Evolutionary conservation across 768 basidiomycete genomes (phyloP), one percentile per base, ranked within the genome.

Genomic region (Suillus cothurnatus): DNA sequence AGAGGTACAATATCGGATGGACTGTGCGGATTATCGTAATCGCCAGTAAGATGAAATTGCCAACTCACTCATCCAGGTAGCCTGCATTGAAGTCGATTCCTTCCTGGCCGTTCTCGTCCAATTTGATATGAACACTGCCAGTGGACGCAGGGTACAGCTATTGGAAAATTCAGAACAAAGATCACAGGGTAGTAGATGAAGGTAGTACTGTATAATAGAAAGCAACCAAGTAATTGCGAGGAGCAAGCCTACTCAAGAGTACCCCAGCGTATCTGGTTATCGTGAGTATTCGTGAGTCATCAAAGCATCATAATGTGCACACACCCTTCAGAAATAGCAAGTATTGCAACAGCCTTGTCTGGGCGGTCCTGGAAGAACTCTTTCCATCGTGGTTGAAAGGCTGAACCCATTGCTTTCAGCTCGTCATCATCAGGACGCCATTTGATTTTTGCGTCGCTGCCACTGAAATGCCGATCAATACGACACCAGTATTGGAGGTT

Each of bases 71-170:
- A 57, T 79, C 74, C 21, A 86, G 76, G 70, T 77, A 86, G 26
- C 81, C 81, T 17, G 84, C 71, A 55, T 83, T 78, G 69, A 87
- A 86, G 45, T 74, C 71, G 17, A 78, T 73, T 17, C 77, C 74
- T 11, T 78, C 79, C 62, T 81, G 77, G 21, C 78, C 74, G 66
- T 85, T 75, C 6, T 75, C 62, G 3, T 77, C 81, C 26, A 80
- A 78, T 58, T 64, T 71, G 64, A 86, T 83, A 69, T 87, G 86
- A 28, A 85, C 77, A 55, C 77, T 76, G 12, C 86, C 86, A 6
- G 62, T 63, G 5, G 85, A 82, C 23, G 71, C 74, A 3, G 86
- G 86, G 68, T 88, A 82, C 63, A 72, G 61, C 75, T 76, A 6
- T 45, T 19, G 21, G 2, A 17, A 59, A 31, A 23, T 36, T 65